Base-by-base conservation (phyloP, 441 rosid genomes). In the Sinapis alba region DNA sequence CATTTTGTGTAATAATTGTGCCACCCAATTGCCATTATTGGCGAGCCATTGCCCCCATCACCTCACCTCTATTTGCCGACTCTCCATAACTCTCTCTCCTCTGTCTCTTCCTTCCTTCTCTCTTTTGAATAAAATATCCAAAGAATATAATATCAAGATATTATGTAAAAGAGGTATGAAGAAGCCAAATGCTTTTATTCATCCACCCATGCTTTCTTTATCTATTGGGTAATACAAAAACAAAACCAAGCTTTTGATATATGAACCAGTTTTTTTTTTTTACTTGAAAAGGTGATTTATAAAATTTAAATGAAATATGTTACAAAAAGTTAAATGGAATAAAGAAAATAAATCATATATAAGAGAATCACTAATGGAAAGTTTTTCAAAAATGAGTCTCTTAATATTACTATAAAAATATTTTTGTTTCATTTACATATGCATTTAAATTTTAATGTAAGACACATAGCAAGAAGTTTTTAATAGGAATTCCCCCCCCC, bases 11-110 rank as follows among this genome's bases (percentile, higher is more conserved):
- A 63, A 76, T 76, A 27, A 76, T 41, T 56, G 26, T 69, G 75
- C 79, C 79, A 68, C 69, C 79, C 58, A 68, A 75, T 62, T 68
- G 9, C 73, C 79, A 75, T 68, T 51, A 68, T 62, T 61, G 65
- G 79, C 23, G 57, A 75, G 74, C 58, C 79, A 75, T 3, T 75
- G 59, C 21, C 69, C 4, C 36, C 56, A 61, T 75, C 62, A 51
- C 74, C 69, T 68, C 78, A 75, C 24, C 69, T 68, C 64, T 68
- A 26, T 51, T 26, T 75, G 69, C 73, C 62, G 68, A 56, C 68
- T 68, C 71, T 20, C 68, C 54, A 65, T 65, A 43, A 57, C 65
- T 58, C 13, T 32, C 36, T 67, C 41, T 23, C 9, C 11, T 16
- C 26, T 73, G 60, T 65, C 78, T 43, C 71, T 65, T 65, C 18